Percentiles rank a stretch among this genome's conserved stretches.
phyloP scores from a whole-genome alignment of 164 flowering plant genomes.

The Magnolia officinalis region DNA sequence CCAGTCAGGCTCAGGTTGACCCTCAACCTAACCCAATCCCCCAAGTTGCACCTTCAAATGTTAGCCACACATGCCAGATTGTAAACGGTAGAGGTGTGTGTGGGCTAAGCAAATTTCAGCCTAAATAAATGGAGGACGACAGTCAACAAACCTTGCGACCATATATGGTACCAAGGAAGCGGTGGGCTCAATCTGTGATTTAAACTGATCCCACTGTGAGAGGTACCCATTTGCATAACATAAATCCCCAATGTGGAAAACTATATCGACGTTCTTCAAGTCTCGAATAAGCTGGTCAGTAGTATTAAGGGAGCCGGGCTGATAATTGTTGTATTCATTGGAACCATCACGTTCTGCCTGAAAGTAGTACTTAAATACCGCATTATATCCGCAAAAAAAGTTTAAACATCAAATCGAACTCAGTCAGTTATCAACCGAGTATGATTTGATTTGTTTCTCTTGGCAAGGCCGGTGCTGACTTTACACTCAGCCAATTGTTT shows the following conservation, averaged over 20 bases:
- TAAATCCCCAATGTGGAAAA: conserved; percentile 44
- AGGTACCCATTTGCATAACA: conserved; percentile 46
- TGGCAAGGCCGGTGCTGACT: background rate
- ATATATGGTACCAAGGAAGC: conserved; percentile 42
- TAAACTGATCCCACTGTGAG: conserved; percentile 53
- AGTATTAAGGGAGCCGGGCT: conserved; percentile 39
- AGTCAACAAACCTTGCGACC: conserved; percentile 33
- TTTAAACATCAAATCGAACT: background rate
- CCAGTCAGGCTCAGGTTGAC: too few relatives aligned
- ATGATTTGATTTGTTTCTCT: background rate
- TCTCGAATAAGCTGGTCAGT: conserved; percentile 33
- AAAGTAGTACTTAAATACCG: background rate
- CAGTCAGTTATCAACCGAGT: background rate
- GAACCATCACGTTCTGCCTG: conserved; percentile 43
- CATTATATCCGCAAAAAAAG: background rate
- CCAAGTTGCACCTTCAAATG: background rate
- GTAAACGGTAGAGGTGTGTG: background rate
- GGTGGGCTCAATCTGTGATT: conserved; percentile 45
- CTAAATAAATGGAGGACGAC: background rate
- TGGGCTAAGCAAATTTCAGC: background rate
- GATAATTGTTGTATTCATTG: conserved; percentile 33
- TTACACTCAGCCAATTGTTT: background rate
- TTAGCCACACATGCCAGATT: too few relatives aligned
- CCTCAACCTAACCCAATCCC: background rate
- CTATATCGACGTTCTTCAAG: conserved; percentile 34